Base-by-base conservation (phyloP, 148 eudicot genomes). In the Silene latifolia region DNA sequence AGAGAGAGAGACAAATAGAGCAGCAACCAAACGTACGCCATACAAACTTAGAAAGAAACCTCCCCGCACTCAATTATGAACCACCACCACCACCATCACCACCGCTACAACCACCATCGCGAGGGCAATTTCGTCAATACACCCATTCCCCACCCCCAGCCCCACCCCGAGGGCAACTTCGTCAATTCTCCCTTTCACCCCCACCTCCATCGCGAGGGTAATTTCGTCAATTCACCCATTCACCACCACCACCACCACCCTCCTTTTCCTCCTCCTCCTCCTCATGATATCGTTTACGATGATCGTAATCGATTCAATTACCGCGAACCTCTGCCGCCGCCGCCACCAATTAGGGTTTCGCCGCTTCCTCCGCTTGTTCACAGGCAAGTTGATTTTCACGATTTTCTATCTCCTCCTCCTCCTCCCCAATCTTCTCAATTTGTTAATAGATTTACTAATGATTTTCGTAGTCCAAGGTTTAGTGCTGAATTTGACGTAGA, bases 331-430 rank as follows among this genome's bases (percentile, higher is more conserved):
- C 64, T 29, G 29, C 74, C 46, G 39, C 59, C 74, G 1, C 80
- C 85, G 1, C 76, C 84, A 39, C 44, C 44, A 1, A 7, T 39
- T 75, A 83, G 86, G 83, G 82, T 80, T 83, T 59, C 82, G 4
- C 27, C 70, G 1, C 15, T 53, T 62, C 59, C 71, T 3, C 39
- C 63, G 3, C 25, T 63, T 67, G 4, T 66, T 35, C 47, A 74
- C 61, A 77, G 81, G 62, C 79, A 73, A 24, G 74, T 75, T 58
- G 27, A 66, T 58, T 59, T 67, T 70, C 60, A 24, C 69, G 85
- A 77, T 29, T 60, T 60, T 71, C 74, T 73, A 12, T 86, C 80
- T 6, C 80, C 78, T 32, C 76, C 35, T 32, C 35, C 35, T 4
- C 35, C 3, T 32, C 35, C 35, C 35, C 35, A 32, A 32, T 4